Evolutionary conservation across 495 filamentous ascomycete species (phyloP), one percentile per base, ranked within the genome.

Genomic region (Penicillium alfredii): DNA sequence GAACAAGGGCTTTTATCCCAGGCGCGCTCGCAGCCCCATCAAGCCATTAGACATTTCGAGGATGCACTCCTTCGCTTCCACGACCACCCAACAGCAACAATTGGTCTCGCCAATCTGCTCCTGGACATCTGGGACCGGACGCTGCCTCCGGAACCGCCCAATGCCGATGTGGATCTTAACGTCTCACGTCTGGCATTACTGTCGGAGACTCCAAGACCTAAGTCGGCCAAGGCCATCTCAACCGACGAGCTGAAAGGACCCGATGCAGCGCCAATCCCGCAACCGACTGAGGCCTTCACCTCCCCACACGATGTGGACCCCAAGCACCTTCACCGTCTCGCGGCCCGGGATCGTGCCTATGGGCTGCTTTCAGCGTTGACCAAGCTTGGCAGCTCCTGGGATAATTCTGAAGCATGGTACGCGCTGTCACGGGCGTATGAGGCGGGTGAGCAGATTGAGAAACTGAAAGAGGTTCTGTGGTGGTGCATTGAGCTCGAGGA

Each of bases 381-480:
- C 2, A 89, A 84, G 62, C 73, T 85, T 3, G 88, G 88, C n/a
- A 69, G 63, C 17, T 89, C 88, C 4, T 97, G 93, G 93, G 86
- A 95, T 56, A 76, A 81, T 50, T 78, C 81, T n/a, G 92, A 95
- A 55, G 92, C 89, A 12, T 98, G 92, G 92, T 88, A 82, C 50
- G 78, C 80, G 7, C 73, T 98, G 10, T 86, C 92, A 1, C 67
- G 85, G 43, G 87, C 81, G 29, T 84, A 94, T 47, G 90, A 96
- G 61, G 77, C 81, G 37, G 81, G 82, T 33, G 83, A 82, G 5
- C 84, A 96, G 66, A 56, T 76, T 5, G 84, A 88, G 28, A 94
- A 88, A 55, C 79, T 92, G 29, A 88, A 87, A 51, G 71, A 77
- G 33, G 74, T 82, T 8, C 71, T 85, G 33, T 85, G 80, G 60